phyloP scores from a whole-genome alignment of 306 rosid genomes.

The Notholithocarpus densiflorus region DNA sequence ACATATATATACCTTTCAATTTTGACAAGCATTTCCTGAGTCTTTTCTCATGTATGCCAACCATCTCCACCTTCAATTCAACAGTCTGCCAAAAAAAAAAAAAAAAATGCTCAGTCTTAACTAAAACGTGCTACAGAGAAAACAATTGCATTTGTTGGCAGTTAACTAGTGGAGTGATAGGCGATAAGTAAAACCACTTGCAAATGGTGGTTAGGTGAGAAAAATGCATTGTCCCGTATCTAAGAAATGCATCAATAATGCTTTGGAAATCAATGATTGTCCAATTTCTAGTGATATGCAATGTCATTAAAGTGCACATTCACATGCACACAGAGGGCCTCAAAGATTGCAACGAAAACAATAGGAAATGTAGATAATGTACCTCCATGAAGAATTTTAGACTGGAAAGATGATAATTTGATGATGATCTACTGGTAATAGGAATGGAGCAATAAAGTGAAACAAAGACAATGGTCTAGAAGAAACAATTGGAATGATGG shows the following conservation, averaged over 20 bases:
- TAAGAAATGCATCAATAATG: background rate
- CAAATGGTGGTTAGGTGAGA: background rate
- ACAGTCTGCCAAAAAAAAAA: conserved; percentile 48
- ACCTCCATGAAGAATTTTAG: conserved; percentile 26
- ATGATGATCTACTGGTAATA: background rate
- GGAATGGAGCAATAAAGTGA: conserved; percentile 6
- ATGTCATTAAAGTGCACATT: background rate
- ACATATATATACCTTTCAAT: conserved; percentile 48
- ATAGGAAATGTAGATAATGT: background rate
- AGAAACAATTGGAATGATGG: background rate
- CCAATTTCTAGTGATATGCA: background rate
- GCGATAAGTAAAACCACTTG: background rate
- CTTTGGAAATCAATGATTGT: background rate
- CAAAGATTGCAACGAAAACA: background rate
- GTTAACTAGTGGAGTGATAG: background rate
- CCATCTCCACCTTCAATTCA: conserved; percentile 93
- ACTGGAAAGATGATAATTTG: conserved; percentile 1
- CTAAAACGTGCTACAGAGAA: background rate
- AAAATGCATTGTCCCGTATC: too few species aligned
- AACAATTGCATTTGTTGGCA: background rate
- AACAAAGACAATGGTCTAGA: background rate
- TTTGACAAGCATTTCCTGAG: conserved; percentile 78
- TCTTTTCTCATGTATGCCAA: conserved; percentile 81
- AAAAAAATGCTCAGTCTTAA: background rate
- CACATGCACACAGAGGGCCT: background rate